Percentiles rank a stretch among this genome's conserved stretches.
Evolutionary conservation across 345 rosid species (phyloP).

Genomic region (Noccaea bulbosa): DNA sequence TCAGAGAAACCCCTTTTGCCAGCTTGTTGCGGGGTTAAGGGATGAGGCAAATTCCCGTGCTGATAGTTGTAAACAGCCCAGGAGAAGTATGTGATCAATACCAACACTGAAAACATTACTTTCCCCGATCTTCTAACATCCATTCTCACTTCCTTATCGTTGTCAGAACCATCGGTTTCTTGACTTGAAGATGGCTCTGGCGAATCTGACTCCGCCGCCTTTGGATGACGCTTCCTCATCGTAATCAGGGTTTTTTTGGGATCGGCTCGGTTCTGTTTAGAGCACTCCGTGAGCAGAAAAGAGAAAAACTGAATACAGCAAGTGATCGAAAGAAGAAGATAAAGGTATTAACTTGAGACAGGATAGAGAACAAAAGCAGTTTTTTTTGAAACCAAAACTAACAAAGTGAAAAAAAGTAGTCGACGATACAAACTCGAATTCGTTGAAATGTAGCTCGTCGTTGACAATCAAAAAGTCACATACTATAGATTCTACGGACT

Average conservation of each 20-base stretch:
- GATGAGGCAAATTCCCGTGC: slow-evolving; percentile 63
- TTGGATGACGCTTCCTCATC: slow-evolving; percentile 49
- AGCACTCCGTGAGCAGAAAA: no score
- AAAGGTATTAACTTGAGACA: no score
- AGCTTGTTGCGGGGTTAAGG: slow-evolving; percentile 75
- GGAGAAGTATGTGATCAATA: slow-evolving; percentile 53
- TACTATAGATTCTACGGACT: no score
- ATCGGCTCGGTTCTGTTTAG: neutral
- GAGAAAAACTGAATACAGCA: no score
- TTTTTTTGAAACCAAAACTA: no score
- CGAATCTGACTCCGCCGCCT: slow-evolving; percentile 31
- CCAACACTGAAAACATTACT: slow-evolving; percentile 57
- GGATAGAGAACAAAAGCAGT: no score
- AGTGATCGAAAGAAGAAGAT: no score
- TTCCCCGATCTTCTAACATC: slow-evolving; percentile 59
- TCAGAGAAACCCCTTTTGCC: slow-evolving; percentile 97
- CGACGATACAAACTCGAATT: no score
- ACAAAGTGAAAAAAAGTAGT: no score
- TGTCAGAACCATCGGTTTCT: slow-evolving; percentile 25
- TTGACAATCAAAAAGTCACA: no score
- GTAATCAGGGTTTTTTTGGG: neutral
- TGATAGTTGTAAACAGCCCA: slow-evolving; percentile 73
- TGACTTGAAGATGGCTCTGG: slow-evolving; percentile 36
- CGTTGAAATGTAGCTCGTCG: no score
- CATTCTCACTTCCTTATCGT: neutral